Evolutionary conservation across 345 rosid species (phyloP).

Genomic region (Turritis glabra): DNA sequence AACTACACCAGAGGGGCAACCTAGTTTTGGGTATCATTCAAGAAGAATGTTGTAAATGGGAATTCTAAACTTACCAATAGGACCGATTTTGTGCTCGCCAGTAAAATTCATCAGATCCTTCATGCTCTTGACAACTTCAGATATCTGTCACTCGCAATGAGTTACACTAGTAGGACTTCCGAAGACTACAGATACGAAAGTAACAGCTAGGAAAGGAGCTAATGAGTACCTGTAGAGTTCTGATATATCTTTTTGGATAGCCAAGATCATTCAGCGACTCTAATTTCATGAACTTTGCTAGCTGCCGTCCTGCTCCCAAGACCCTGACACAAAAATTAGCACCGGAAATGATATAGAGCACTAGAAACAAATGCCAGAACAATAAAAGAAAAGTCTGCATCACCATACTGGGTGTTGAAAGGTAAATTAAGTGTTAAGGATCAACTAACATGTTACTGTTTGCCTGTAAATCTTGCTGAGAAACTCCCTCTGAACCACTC

Average conservation of each 20-base stretch:
- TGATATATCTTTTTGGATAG: constrained; percentile 55
- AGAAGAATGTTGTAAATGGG: neutral
- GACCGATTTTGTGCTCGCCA: constrained; percentile 69
- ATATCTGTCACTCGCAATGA: constrained; percentile 54
- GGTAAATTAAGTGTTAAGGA: neutral
- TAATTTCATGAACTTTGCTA: constrained; percentile 72
- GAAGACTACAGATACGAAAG: constrained; percentile 5
- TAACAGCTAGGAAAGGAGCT: constrained; percentile 9
- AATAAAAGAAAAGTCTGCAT: neutral
- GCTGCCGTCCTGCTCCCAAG: constrained; percentile 78
- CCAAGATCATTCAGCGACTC: constrained; percentile 61
- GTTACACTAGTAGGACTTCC: neutral
- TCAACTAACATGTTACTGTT: constrained; percentile 77
- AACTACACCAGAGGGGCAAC: neutral
- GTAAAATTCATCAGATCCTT: constrained; percentile 88
- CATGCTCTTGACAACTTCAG: constrained; percentile 98
- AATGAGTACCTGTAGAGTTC: constrained; percentile 83
- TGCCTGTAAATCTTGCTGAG: constrained; percentile 82
- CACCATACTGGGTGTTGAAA: neutral
- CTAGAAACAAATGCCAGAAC: neutral
- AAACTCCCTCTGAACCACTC: constrained; percentile 80
- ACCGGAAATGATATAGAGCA: neutral
- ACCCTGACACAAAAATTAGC: constrained; percentile 52
- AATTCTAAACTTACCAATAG: constrained; percentile 59
- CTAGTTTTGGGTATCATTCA: neutral